phyloP scores from a whole-genome alignment of 225 moss, liverwort and hornwort species.

The Pseudisothecium myosuroides region DNA sequence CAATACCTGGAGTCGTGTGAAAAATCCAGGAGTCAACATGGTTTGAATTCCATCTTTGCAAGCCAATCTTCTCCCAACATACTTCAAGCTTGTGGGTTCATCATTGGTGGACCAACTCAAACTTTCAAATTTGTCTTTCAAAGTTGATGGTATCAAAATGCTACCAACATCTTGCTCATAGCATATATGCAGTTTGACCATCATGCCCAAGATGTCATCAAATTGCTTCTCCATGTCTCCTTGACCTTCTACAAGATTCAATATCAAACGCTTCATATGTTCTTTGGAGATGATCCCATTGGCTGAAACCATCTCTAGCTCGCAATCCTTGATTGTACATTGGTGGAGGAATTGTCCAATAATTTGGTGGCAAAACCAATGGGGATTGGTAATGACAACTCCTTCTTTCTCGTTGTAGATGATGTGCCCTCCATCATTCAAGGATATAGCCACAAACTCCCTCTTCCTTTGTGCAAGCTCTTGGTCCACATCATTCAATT shows the following conservation, averaged over 20 bases:
- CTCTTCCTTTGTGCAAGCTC: not conserved
- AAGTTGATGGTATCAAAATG: not conserved
- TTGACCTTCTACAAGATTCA: not conserved
- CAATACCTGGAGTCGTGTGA: not conserved
- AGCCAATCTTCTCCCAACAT: not conserved
- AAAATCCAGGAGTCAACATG: not conserved
- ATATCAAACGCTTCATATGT: not conserved
- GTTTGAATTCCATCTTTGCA: not conserved
- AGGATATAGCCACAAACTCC: not conserved
- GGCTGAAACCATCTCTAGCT: not conserved
- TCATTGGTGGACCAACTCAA: not conserved
- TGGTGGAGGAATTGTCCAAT: not conserved
- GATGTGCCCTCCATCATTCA: not conserved
- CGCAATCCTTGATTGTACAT: not conserved
- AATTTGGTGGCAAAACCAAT: not conserved
- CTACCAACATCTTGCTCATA: not conserved
- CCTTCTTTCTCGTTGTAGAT: not conserved
- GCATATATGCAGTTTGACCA: not conserved
- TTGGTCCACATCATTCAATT: not conserved
- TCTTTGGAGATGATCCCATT: not conserved
- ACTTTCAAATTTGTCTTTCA: not conserved
- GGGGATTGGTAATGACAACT: not conserved
- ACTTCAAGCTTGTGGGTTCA: not conserved
- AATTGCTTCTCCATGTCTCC: not conserved
- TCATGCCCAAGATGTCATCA: not conserved